Evolutionary conservation across 176 grass and related monocot genomes (phyloP), one percentile per base, ranked within the genome.

Genomic region (Oropetium thomaeum): DNA sequence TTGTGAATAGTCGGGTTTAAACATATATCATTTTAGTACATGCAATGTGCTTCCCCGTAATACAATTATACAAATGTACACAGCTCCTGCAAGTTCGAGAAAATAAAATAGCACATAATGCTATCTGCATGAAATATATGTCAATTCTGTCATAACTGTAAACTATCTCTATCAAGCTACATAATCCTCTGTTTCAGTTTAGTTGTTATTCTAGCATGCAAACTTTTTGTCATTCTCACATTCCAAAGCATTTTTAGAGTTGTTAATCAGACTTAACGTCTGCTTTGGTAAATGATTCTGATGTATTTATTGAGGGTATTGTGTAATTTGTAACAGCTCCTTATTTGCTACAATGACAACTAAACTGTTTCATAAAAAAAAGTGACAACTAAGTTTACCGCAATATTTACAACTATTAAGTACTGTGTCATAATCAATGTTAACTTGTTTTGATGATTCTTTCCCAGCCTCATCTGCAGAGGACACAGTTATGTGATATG

Each of bases 391-490:
- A n/a, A n/a, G n/a, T n/a, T n/a, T n/a, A n/a, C n/a, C n/a, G n/a
- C 40, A 68, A 34, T 80, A 11, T 26, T 0, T 58, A 34, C 26
- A 28, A 14, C 39, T 83, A 38, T 80, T 60, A 19, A 74, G 4
- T 65, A 43, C 19, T 51, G 4, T 11, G 5, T 30, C 48, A 16
- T 51, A 51, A 28, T 49, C 23, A 10, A 80, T 61, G 1, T 62
- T 7, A 54, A 44, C 65, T 85, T 31, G 67, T 40, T 71, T 65
- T 33, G 3, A 41, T 73, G 28, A 55, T 77, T 61, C 11, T 84
- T 73, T 92, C 67, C 38, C 89, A 98, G 95, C 95, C 95, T 86
- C 95, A 98, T 92, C 84, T 98, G 39, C 88, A 94, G 86, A 98
- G 95, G 76, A 98, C 95, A n/a, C 91, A 94, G 51, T 61, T 98